phyloP scores from a whole-genome alignment of 2,329 filamentous ascomycete species.

The Claviceps citrina region DNA sequence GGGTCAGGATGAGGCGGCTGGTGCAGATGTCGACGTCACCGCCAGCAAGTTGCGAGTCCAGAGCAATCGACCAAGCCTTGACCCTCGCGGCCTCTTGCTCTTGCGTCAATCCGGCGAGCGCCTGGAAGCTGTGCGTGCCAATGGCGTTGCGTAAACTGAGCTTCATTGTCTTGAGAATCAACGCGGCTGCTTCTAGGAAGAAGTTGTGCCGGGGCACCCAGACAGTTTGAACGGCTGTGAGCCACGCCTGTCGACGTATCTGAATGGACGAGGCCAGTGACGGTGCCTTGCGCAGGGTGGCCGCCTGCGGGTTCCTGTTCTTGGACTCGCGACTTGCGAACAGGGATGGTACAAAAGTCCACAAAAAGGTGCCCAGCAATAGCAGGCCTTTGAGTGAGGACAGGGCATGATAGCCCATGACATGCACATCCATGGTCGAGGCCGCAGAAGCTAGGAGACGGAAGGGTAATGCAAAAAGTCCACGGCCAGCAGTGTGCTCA shows the following conservation, averaged over 20 bases:
- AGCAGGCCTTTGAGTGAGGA: constrained; percentile 37
- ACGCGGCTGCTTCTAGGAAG: constrained; percentile 67
- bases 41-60: constrained; percentile 83
- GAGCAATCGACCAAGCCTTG: constrained; percentile 83
- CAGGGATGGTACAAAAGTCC: constrained; percentile 39
- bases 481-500: constrained; percentile 48
- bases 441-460: constrained; percentile 37
- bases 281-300: constrained; percentile 39
- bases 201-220: constrained; percentile 83
- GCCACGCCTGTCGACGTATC: constrained; percentile 77
- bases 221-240: constrained; percentile 81
- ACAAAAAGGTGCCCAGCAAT: constrained; percentile 37
- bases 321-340: constrained; percentile 31
- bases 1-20: constrained; percentile 67
- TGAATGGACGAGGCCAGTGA: constrained; percentile 70
- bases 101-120: constrained; percentile 62
- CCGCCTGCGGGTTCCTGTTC: constrained; percentile 32
- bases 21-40: constrained; percentile 83
- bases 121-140: constrained; percentile 61
- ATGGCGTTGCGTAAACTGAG: constrained; percentile 65
- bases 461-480: constrained; percentile 49
- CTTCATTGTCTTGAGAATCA: constrained; percentile 67
- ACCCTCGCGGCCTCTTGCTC: constrained; percentile 76
- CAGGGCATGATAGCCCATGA: constrained; percentile 40
- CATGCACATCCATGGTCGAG: constrained; percentile 32